Base-by-base conservation (phyloP, 2,329 filamentous ascomycete species). In the Bimuria novae-zelandiae region DNA sequence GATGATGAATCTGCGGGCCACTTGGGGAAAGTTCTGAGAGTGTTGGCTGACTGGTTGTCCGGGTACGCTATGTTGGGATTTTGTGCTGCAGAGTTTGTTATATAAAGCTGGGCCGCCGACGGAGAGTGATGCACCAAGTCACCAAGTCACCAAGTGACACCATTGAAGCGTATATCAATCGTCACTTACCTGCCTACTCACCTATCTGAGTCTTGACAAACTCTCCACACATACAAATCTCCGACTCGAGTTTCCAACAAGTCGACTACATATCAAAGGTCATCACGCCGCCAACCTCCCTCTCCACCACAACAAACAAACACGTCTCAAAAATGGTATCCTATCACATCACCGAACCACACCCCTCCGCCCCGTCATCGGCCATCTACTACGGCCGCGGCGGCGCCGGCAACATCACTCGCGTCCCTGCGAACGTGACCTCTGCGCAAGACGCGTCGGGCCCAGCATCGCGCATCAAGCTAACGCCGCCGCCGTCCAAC, bases 341-440 rank as follows among this genome's bases (percentile, higher is more conserved):
- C 69, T 84, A 83, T 77, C 78, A 77, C 64, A 79, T 86, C 68
- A 78, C 82, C 70, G 84, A 87, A 68, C 84, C 84, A 57, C 84
- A 86, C 73, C 84, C 84, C 17, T 81, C 83, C 49, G 77, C 83
- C 62, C 77, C 79, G 50, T 73, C 77, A 51, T 72, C 71, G 61
- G 79, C 80, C 67, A 77, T 82, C 60, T 75, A 79, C 76, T 73
- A 78, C 52, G 82, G 83, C 61, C 79, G 82, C 42, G 83, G 84
- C 60, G 83, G 84, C 46, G 82, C 82, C 19, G 84, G 83, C 66
- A 86, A 86, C 68, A 74, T 80, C 62, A 77, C 79, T 62, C 80
- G 82, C 54, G 71, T 84, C 65, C 75, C 82, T 46, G 78, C 81
- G 51, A 80, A 82, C 51, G 74, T 84, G 56, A 83, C 83, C 56